A percentile compares a stretch with the other conserved stretches of the same genome.
These are phyloP conservation scores for Pythium aristosporum DNA, from an alignment of 352 stramenopile genomes.

Conservation along the genomic window DNA sequence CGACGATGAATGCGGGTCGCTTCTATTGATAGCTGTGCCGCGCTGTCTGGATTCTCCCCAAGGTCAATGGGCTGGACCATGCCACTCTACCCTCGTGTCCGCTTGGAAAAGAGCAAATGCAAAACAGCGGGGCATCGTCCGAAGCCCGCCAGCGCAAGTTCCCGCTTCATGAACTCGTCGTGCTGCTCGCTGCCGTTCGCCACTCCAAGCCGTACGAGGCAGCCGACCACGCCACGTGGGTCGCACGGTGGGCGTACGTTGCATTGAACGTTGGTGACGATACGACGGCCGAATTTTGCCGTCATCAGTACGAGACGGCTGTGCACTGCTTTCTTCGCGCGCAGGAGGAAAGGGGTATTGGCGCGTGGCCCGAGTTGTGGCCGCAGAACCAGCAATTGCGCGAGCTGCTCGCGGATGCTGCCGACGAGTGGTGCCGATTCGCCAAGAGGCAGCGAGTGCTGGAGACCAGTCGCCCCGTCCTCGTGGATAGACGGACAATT, in stretches of 20 bases:
- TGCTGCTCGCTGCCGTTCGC: neutral
- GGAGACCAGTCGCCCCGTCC: neutral
- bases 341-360: neutral
- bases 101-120: neutral
- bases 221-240: neutral
- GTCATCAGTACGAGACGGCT: no score
- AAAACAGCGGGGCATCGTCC: neutral
- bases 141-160: neutral
- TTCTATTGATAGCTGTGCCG: no score
- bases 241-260: neutral
- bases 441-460: neutral
- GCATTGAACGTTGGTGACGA: neutral
- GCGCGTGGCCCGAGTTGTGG: neutral
- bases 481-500: no score
- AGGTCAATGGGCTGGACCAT: no score
- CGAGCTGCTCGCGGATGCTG: neutral
- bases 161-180: neutral
- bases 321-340: no score
- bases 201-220: neutral
- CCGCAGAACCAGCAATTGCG: neutral
- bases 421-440: neutral
- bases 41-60: no score
- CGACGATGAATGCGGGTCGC: no score
- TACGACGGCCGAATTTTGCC: no score
- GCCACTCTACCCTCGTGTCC: no score